Percentiles rank a stretch among this genome's conserved stretches.
These are phyloP conservation scores for Phlebiopsis gigantea DNA, from an alignment of 768 basidiomycete genomes.

Conservation along the genomic window DNA sequence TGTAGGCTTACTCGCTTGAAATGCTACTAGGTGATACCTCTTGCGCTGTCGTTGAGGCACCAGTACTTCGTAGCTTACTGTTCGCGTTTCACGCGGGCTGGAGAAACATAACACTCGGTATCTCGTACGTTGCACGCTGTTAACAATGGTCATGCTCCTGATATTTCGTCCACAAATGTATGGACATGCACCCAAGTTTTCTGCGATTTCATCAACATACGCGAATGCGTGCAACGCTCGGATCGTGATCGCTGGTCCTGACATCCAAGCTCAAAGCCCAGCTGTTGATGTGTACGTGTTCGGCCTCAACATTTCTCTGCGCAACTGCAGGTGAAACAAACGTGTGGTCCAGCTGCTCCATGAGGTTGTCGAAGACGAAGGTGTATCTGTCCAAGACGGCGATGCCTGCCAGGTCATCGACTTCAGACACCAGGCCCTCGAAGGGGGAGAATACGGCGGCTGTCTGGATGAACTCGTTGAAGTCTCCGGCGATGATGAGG, in stretches of 20 bases:
- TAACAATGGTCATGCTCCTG: no score
- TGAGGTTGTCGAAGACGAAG: slow-evolving; percentile 55
- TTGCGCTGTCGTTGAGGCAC: no score
- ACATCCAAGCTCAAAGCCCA: slow-evolving; percentile 38
- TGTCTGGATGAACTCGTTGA: slow-evolving; percentile 53
- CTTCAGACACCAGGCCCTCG: slow-evolving; percentile 36
- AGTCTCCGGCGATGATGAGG: slow-evolving; percentile 52
- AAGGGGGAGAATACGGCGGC: slow-evolving; percentile 45
- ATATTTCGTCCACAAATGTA: no score
- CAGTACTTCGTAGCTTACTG: no score
- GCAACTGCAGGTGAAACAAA: slow-evolving; percentile 39
- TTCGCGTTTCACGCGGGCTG: no score
- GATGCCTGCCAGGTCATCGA: slow-evolving; percentile 44
- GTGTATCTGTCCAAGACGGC: slow-evolving; percentile 49
- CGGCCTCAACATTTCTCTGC: slow-evolving; percentile 34
- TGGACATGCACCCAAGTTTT: no score
- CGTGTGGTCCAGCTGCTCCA: slow-evolving; percentile 52
- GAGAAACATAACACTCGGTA: no score
- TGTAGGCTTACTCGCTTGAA: no score
- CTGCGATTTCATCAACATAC: slow-evolving; percentile 34
- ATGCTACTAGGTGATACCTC: no score
- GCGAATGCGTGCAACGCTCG: slow-evolving; percentile 43
- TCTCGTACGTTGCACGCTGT: no score
- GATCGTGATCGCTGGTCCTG: slow-evolving; percentile 55
- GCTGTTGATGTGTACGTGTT: slow-evolving; percentile 58